Evolutionary conservation across 2,329 filamentous ascomycete genomes (phyloP), one percentile per base, ranked within the genome.

Genomic region (Tolypocladium tundrense): DNA sequence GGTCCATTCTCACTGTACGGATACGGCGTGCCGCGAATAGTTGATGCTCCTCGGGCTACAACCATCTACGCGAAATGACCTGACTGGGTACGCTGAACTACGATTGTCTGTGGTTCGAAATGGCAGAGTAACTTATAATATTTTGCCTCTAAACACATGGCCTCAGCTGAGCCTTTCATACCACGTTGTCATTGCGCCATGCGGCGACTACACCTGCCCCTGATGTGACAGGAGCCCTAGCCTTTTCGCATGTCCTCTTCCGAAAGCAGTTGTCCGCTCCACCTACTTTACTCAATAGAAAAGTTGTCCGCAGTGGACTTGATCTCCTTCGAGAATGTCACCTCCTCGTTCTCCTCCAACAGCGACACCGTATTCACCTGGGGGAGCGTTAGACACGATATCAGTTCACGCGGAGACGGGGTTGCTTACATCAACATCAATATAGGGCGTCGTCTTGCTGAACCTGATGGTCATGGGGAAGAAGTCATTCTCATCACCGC

Each of bases 401-500:
- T 21, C 51, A 48, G 8, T 16, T 19, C 48, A 43, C 19, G 16
- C 13, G 9, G 19, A 7, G 4, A 4, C 19, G 16, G 7, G 27
- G 31, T 9, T 61, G 83, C 88, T 87, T 79, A 97, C 93, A 76
- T 97, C 91, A 62, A 99, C 90, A 67, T 97, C 91, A 55, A 97
- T 83, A 72, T 90, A 96, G 35, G 94, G 93, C 59, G 82, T 84
- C 48, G 85, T 82, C 81, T 96, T 97, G 62, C 84, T 87, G 75
- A 99, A 99, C 57, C 86, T 83, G 60, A 97, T 86, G 57, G 84
- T 88, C 92, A 99, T 97, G 1, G 94, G 94, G 85, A 99, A 99
- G 78, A 97, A 97, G 66, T 97, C 92, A 58, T 90, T 87, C 70
- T 97, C 94, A 64, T 92, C 90, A 57, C 86, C 84, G 13, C 90